Evolutionary conservation across 106 monocot genomes (phyloP).

Genomic region (Agapanthus africanus): DNA sequence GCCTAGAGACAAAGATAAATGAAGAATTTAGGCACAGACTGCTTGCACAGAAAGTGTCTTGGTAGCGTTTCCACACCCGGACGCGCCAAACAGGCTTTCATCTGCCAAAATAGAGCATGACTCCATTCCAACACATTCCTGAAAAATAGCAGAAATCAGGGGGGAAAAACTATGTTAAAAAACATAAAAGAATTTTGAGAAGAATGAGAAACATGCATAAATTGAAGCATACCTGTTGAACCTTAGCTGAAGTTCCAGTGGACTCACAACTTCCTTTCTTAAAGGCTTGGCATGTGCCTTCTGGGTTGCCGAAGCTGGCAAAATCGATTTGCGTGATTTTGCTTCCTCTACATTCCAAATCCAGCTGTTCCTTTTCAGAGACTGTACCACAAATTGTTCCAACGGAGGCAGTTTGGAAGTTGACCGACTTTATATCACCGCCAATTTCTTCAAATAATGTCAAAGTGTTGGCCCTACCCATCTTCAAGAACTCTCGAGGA

Average conservation of each 20-base stretch:
- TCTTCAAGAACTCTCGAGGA: constrained; percentile 31
- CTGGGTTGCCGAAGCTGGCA: constrained; percentile 25
- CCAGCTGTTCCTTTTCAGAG: constrained; percentile 15
- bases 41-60: constrained; percentile 23
- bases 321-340: constrained; percentile 27
- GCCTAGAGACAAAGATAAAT: too few relatives aligned
- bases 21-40: constrained; percentile 17
- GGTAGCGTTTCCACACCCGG: background rate
- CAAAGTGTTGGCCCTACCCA: constrained; percentile 22
- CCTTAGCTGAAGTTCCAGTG: background rate
- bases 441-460: constrained; percentile 51
- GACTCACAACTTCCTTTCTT: constrained; percentile 27
- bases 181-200: too few relatives aligned
- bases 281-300: constrained; percentile 25
- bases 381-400: constrained; percentile 23
- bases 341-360: constrained; percentile 18
- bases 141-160: too few relatives aligned
- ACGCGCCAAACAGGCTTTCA: constrained; percentile 3
- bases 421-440: constrained; percentile 19
- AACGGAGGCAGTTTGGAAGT: constrained; percentile 27
- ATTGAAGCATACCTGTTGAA: constrained; percentile 27
- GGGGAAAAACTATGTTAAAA: too few relatives aligned
- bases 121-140: constrained; percentile 26
- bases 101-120: constrained; percentile 13
- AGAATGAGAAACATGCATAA: too few relatives aligned